Evolutionary conservation across 2,329 filamentous ascomycete species (phyloP), one percentile per base, ranked within the genome.

Genomic region (Epichloe gansuensis): DNA sequence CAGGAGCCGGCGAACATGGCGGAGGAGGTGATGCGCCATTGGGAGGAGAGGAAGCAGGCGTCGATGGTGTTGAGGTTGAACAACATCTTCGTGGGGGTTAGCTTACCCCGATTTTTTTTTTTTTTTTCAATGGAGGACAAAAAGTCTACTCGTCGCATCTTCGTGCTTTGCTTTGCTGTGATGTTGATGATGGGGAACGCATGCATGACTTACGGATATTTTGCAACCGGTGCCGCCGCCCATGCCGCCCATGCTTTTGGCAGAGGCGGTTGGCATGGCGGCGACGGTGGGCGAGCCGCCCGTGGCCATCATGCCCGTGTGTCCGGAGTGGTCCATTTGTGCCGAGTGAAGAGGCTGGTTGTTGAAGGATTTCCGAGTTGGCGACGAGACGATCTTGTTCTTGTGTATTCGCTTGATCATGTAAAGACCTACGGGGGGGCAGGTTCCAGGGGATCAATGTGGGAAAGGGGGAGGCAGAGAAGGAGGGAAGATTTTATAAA

Each of bases 1-100:
- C 88, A 93, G 50, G 83, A 86, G 23, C 84, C 87, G 47, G 85
- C 87, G 63, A 94, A 91, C 76, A 85, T 85, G 65, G 77, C 82
- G 3, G 67, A 69, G 25, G 82, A 84, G 15, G 72, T 82, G 65
- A 91, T 78, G 62, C 82, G 82, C 87, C 88, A 93, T 23, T 75
- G 73, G 7, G 65, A 60, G 25, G 84, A 70, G 62, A 93, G 76
- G 75, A 93, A 91, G 60, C 67, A 88, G 21, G 82, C 69, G 63
- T 86, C 81, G 63, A 86, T 72, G 3, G 82, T 85, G 65, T 86
- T 75, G 83, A 84, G 88, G 67, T 89, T 90, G 84, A 85, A 88
- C 42, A 88, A 72, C 86, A 89, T 90, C 83, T 87, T 53, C 15
- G 1, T 39, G 37, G 12, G 17, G 2, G 21, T 52, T 23, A 21